phyloP scores from a whole-genome alignment of 139 green algal genomes.

The Haematococcus lacustris region DNA sequence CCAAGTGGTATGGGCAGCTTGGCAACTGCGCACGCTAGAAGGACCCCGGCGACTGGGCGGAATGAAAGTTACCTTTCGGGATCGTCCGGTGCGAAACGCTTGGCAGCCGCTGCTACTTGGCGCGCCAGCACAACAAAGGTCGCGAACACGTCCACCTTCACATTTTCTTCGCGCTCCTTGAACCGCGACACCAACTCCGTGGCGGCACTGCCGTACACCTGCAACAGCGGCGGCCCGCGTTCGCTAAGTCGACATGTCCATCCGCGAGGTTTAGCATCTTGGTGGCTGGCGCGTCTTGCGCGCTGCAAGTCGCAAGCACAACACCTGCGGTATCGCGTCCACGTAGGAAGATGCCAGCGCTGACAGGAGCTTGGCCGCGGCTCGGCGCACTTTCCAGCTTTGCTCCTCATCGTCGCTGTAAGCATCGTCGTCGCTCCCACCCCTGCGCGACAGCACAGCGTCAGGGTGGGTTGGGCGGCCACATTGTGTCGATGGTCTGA shows the following conservation, averaged over 20 bases:
- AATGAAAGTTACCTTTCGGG: slow-evolving; percentile 3
- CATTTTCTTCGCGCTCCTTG: slow-evolving; percentile 87
- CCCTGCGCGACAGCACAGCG: no score
- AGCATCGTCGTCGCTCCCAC: slow-evolving; percentile 24
- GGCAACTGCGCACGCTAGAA: no score
- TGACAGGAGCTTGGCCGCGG: slow-evolving; percentile 59
- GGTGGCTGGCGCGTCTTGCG: no score
- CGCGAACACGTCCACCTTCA: slow-evolving; percentile 74
- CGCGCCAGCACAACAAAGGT: slow-evolving; percentile 67
- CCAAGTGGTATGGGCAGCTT: no score
- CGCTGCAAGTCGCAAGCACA: no score
- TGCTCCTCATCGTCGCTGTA: slow-evolving; percentile 94
- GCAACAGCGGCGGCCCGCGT: no score
- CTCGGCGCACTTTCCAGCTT: slow-evolving; percentile 90
- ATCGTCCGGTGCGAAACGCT: not conserved
- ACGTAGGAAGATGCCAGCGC: slow-evolving; percentile 58
- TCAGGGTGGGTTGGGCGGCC: no score
- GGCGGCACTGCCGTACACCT: slow-evolving; percentile 25
- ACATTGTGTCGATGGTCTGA: no score
- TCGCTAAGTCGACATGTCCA: no score
- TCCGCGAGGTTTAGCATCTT: no score
- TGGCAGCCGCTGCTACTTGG: slow-evolving; percentile 25
- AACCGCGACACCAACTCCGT: slow-evolving; percentile 44
- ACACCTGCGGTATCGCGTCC: slow-evolving; percentile 44
- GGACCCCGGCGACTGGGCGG: no score